A percentile compares a stretch with the other conserved stretches of the same genome.
These are phyloP conservation scores for Rhodofomes roseus DNA, from an alignment of 1,284 basidiomycete species.

Conservation along the genomic window DNA sequence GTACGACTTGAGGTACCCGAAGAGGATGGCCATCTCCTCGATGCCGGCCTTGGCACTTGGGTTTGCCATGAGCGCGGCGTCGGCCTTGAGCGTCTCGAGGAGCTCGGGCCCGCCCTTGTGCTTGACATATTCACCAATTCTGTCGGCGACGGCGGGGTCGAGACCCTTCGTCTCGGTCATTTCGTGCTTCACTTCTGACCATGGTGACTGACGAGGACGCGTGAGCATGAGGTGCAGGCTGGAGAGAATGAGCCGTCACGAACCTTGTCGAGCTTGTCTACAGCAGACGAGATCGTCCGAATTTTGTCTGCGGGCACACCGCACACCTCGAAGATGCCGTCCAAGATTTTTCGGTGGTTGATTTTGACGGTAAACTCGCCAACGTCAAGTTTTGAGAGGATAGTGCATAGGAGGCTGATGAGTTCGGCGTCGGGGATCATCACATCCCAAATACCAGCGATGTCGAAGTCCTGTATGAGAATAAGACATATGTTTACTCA, in stretches of 20 bases:
- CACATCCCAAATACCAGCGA: conserved; percentile 89
- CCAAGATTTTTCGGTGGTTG: conserved; percentile 96
- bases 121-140: conserved; percentile 96
- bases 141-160: conserved; percentile 82
- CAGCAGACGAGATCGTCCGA: conserved; percentile 92
- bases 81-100: conserved; percentile 70
- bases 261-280: conserved; percentile 98
- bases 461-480: conserved; percentile 82
- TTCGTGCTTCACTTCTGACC: conserved; percentile 92
- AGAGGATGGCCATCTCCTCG: conserved; percentile 87
- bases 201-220: conserved; percentile 56
- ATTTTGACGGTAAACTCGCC: conserved; percentile 96
- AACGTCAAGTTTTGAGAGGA: conserved; percentile 82
- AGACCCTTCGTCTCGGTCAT: conserved; percentile 97
- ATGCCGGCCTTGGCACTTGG: conserved; percentile 80
- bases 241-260: conserved; percentile 4
- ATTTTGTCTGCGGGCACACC: conserved; percentile 93
- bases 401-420: conserved; percentile 79
- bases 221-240: conserved; percentile 1
- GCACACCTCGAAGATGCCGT: conserved; percentile 96
- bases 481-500: background rate
- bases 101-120: conserved; percentile 86
- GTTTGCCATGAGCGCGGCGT: conserved; percentile 69
- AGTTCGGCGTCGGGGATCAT: conserved; percentile 98
- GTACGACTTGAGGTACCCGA: conserved; percentile 83